Base-by-base conservation (phyloP, 129 eudicot genomes). In the Helichrysum umbraculigerum region DNA sequence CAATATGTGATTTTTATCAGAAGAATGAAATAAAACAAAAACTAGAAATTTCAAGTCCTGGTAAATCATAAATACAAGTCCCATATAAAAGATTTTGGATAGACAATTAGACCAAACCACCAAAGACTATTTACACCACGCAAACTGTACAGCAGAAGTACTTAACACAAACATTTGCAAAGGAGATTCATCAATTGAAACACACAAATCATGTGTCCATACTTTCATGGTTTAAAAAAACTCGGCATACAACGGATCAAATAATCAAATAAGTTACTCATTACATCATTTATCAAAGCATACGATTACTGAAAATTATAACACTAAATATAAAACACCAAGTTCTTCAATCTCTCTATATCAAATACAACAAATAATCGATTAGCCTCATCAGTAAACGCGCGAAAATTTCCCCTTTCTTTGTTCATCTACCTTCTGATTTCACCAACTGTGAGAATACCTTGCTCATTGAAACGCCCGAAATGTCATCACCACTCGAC, bases 391-490 rank as follows among this genome's bases (percentile, higher is more conserved):
- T 41, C 42, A 11, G 21, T 64, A 59, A 73, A 37, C 57, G 29
- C 62, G 50, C 22, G 29, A 41, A 47, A 16, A 34, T 15, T 28
- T 9, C 7, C 60, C 41, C 4, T 29, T 33, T 30, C n/a, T 30
- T 29, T 21, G 12, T 70, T 86, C 84, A 92, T 81, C 96, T 85
- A 34, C 96, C 98, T 78, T 92, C 98, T 1, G 98, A 92, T 70
- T 92, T 92, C 39, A 92, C 94, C 82, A 92, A 85, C 81, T 92
- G 97, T 12, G 97, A 92, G 85, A 92, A 92, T 17, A 92, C 97
- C 74, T 71, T 87, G 47, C 96, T 89, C 98, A 92, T 89, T 0
- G 98, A 92, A 73, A 90, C 94, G 25, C 94, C 98, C 1, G 94
- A 90, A 61, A 89, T 90, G 71, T 92, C 96, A 73, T 88, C 90